A percentile compares a stretch with the other conserved stretches of the same genome.
Conservation (phyloP, 202 grass and related monocot species). For the Tripidium arundinaceum region DNA sequence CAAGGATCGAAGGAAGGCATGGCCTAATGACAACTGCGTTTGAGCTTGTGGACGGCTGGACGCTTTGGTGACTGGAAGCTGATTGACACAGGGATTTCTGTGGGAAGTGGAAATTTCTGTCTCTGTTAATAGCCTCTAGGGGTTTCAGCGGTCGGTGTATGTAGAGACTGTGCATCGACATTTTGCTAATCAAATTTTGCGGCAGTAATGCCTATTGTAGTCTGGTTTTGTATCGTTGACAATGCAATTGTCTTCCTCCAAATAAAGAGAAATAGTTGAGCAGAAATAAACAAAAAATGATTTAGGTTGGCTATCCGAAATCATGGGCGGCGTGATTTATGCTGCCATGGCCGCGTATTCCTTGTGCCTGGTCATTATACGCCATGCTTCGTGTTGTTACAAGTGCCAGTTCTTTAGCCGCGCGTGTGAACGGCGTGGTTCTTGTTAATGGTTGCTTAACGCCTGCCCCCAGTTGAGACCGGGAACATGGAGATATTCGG, state of each 20-base stretch:
- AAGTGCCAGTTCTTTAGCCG: neutral
- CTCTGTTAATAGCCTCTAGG: slow-evolving; percentile 40
- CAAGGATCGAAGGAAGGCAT: neutral
- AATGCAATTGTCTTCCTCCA: neutral
- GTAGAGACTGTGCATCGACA: neutral
- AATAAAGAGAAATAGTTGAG: slow-evolving; percentile 29
- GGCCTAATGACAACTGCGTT: neutral
- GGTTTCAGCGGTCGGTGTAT: neutral
- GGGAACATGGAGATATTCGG: neutral
- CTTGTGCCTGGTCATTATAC: neutral
- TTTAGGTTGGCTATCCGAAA: neutral
- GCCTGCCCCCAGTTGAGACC: neutral
- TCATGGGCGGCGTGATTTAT: neutral
- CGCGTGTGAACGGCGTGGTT: neutral
- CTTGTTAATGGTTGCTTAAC: neutral
- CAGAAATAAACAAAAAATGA: neutral
- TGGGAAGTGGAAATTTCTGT: slow-evolving; percentile 20
- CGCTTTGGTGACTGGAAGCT: neutral
- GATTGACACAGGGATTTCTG: neutral
- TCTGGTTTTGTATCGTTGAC: neutral
- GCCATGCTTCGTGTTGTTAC: neutral
- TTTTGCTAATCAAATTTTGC: slow-evolving; percentile 43
- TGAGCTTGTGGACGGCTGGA: slow-evolving; percentile 14
- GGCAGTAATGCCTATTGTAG: neutral
- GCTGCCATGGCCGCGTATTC: neutral